Evolutionary conservation across 176 grass and related monocot species (phyloP), one percentile per base, ranked within the genome.

Genomic region (Triticum urartu): DNA sequence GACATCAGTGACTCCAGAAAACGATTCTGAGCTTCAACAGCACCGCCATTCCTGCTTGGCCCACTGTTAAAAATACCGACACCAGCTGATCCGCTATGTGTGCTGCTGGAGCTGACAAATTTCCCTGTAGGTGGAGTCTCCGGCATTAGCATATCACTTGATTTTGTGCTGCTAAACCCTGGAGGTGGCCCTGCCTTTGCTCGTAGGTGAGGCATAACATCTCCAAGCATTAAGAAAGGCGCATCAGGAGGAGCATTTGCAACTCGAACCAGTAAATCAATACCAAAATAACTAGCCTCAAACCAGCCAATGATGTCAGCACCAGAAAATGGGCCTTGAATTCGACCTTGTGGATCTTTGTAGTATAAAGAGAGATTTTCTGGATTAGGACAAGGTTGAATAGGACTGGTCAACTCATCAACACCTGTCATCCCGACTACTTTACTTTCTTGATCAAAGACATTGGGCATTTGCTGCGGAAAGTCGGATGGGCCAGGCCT

Each of bases 281-380:
- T 97, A 85, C 97, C 97, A 85, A 99, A 99, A 89, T 91, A 99
- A 75, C 90, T 81, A 64, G 97, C 90, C 83, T 99, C 97, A 67
- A 94, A 99, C 97, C 97, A 99, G 39, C 87, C 83, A 88, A 99
- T 94, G 38, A 99, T 88, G 85, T 99, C 94, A 14, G 89, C 92
- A 79, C 97, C 97, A 91, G 92, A 90, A 87, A 99, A 99, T 36
- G 97, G 97, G 78, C 97, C 97, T 89, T 97, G 97, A 83, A 99
- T 67, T 83, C 85, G 97, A 79, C 94, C 94, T 48, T 94, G 92
- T 34, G 97, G 97, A 64, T 99, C 97, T 93, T 99, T 97, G 78
- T 99, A 99, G 81, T 81, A 93, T 70, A 99, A 84, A 64, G 89
- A 93, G 56, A 99, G 92, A 54, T 86, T 92, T 91, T 99, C 97